Evolutionary conservation across 768 basidiomycete genomes (phyloP), one percentile per base, ranked within the genome.

Genomic region (Multifurca ochricompacta): DNA sequence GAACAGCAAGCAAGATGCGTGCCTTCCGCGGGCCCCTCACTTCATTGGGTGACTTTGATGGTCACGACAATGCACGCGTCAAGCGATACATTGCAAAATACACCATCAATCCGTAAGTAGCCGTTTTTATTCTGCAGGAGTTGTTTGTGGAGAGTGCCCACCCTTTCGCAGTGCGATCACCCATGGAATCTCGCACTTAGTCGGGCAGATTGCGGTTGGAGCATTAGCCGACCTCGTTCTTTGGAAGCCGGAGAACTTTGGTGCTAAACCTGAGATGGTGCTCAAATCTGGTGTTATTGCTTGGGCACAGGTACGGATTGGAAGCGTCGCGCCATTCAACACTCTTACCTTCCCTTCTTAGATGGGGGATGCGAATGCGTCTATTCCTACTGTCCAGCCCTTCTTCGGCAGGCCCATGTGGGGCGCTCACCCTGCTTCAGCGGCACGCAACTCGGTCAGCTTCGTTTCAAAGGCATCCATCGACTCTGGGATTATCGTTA

Each of bases 301-400:
- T 10, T 91, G 85, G 81, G 83, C 91, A 2, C 85, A 91, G 75
- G 91, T 91, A 55, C 30, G 28, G 4, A 16, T 13, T 25, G 21
- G 8, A 51, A 18, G 21, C 45, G 40, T 30, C 23, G n/a, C 47
- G 52, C 45, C 9, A 16, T 19, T 32, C 51, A 11, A 35, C 4
- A 18, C 28, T 28, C 51, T 57, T 6, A 63, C 27, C 31, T 51
- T 4, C 35, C 39, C 18, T 39, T 34, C 59, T 30, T 61, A 94
- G 88, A 88, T 99, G 83, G 96, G 96, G 16, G 96, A 99, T 41
- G 88, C 95, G 0, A 98, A 97, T 68, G 96, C 79, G 1, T 94
- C 92, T 7, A 98, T 99, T 59, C 93, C 96, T 11, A 89, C 91
- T 2, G 91, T 99, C 0, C 93, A 98, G 66, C 96, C 96, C 0